Evolutionary conservation across 352 stramenopile species (phyloP).

Genomic region (Aphanomyces euteiches): DNA sequence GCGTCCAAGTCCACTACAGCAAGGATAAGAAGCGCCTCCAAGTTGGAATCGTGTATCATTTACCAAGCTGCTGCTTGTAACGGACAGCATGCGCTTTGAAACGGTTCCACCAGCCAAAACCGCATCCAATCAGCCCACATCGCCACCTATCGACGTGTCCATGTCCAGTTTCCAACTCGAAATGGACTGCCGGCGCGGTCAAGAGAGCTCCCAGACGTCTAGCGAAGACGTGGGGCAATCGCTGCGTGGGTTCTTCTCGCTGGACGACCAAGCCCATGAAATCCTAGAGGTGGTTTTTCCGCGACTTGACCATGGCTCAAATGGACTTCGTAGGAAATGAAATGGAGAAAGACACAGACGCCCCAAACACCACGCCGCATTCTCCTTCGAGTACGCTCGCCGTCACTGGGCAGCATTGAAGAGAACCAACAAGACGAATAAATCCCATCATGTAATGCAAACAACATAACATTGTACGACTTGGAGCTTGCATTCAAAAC

Average conservation of each 20-base stretch:
- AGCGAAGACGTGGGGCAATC: neutral
- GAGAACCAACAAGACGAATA: neutral
- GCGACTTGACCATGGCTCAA: neutral
- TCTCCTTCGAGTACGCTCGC: slow-evolving; percentile 4
- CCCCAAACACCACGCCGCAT: neutral
- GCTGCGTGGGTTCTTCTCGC: neutral
- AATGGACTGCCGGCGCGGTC: too few species aligned
- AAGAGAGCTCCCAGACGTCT: too few species aligned
- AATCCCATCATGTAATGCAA: neutral
- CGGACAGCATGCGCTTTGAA: too few species aligned
- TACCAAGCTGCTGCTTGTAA: too few species aligned
- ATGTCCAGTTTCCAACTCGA: too few species aligned
- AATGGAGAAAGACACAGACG: neutral
- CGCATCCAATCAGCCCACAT: too few species aligned
- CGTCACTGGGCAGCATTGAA: neutral
- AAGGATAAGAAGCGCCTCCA: too few species aligned
- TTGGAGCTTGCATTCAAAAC: neutral
- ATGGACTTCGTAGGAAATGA: neutral
- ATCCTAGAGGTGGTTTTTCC: slow-evolving; percentile 2
- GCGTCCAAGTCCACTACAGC: too few species aligned
- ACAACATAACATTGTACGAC: slow-evolving; percentile 2
- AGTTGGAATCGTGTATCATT: too few species aligned
- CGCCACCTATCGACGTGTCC: too few species aligned
- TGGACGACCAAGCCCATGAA: slow-evolving; percentile 7
- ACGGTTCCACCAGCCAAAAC: too few species aligned